Evolutionary conservation across 2,329 filamentous ascomycete genomes (phyloP).

Genomic region (Cladophialophora psammophila): DNA sequence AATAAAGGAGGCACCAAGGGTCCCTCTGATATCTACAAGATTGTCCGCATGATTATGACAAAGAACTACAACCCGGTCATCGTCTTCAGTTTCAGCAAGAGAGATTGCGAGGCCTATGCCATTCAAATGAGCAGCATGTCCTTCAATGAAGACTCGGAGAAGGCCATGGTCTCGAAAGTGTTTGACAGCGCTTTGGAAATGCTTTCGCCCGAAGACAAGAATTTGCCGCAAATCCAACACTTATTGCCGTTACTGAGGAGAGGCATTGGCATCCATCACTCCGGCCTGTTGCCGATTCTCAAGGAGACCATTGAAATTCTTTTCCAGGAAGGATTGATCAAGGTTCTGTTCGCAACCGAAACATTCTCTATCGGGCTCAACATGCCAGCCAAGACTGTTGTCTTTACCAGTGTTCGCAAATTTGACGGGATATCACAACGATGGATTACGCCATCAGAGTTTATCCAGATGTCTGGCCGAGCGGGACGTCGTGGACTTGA

Average conservation of each 20-base stretch:
- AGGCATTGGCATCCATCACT: constrained; percentile 97
- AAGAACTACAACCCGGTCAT: constrained; percentile 98
- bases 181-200: constrained; percentile 93
- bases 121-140: constrained; percentile 84
- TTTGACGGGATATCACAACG: constrained; percentile 84
- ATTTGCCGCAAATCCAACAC: constrained; percentile 87
- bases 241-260: constrained; percentile 86
- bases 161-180: constrained; percentile 90
- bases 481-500: constrained; percentile 96
- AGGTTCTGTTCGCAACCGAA: constrained; percentile 96
- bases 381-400: constrained; percentile 98
- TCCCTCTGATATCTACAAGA: constrained; percentile 89
- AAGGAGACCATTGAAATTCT: constrained; percentile 99
- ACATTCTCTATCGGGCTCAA: constrained; percentile 98
- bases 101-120: constrained; percentile 91
- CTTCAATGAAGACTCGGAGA: constrained; percentile 97
- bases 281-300: constrained; percentile 89
- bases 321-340: constrained; percentile 97
- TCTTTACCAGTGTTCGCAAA: constrained; percentile 97
- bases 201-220: constrained; percentile 87
- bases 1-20: constrained; percentile 83
- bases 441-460: constrained; percentile 92
- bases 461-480: constrained; percentile 98
- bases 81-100: constrained; percentile 99
- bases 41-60: constrained; percentile 98